Evolutionary conservation across 2,329 filamentous ascomycete genomes (phyloP), one percentile per base, ranked within the genome.

Genomic region (Colletotrichum lini): DNA sequence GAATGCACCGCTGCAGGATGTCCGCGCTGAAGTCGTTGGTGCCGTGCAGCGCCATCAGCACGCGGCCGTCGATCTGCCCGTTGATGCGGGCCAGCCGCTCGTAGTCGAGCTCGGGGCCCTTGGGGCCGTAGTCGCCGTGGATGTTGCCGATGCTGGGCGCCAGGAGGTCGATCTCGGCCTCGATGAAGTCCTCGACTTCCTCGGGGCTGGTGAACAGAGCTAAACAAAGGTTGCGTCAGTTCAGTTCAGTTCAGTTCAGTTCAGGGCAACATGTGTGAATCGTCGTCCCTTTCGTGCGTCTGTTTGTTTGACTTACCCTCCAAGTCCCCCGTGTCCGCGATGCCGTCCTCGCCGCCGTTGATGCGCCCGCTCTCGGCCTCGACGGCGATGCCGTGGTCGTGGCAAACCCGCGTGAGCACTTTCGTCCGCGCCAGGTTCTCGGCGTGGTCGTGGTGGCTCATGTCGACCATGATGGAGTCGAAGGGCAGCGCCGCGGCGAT

Each of bases 111-210:
- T 86, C 84, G 30, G 91, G 89, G 0, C 92, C 92, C 18, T 88
- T 81, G 0, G 89, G 86, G 0, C 92, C 92, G 80, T 94, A 94
- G 75, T 91, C 89, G 7, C 92, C 92, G 80, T 94, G 92, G 54
- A 94, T 90, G 76, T 94, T 94, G 4, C 92, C 92, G 81, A 94
- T 93, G 0, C 91, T 91, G 0, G 92, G 93, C 3, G 93, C 93
- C 16, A 95, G 82, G 83, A 91, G 92, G 76, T 94, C 90, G 76
- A 94, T 92, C 0, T 92, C 92, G 13, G 91, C 92, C 2, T 84
- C 86, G 4, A 93, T 87, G 75, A 95, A 94, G 76, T 93, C 89
- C 73, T 90, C 86, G 9, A 90, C 91, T 80, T 94, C 89, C 73
- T 92, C 91, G 0, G 89, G 86, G 0, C 91, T 93, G 0, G 92